A percentile compares a stretch with the other conserved stretches of the same genome.
These are phyloP conservation scores for Trametes sp. DNA, from an alignment of 1,284 basidiomycete species.

Conservation along the genomic window DNA sequence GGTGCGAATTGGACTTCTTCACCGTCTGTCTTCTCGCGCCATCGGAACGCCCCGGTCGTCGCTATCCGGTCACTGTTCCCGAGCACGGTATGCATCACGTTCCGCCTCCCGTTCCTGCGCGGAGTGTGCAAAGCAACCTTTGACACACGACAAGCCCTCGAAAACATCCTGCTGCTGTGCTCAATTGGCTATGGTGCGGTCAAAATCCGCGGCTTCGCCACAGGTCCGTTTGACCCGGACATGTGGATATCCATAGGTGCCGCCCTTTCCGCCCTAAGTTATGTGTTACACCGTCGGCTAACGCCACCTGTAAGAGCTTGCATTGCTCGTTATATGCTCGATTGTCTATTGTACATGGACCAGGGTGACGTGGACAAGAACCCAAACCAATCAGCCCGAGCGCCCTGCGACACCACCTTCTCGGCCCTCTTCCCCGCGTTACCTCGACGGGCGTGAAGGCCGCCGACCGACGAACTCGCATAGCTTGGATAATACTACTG, in stretches of 20 bases:
- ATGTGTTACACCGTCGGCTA: not conserved
- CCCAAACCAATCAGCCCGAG: conserved; percentile 37
- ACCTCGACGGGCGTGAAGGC: conserved; percentile 52
- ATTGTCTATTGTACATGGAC: conserved; percentile 71
- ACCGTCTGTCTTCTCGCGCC: conserved; percentile 39
- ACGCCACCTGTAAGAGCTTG: too few relatives aligned
- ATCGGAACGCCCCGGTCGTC: conserved; percentile 29
- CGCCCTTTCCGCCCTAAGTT: not conserved
- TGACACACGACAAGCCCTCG: conserved; percentile 64
- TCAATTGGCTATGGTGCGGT: conserved; percentile 56
- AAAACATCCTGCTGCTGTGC: conserved; percentile 60
- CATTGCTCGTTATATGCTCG: conserved; percentile 61
- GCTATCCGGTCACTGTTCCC: conserved; percentile 49
- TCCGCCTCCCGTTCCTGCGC: conserved; percentile 51
- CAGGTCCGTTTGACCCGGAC: conserved; percentile 35
- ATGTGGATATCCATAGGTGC: conserved; percentile 57
- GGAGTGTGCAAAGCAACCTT: conserved; percentile 52
- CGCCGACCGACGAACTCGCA: conserved; percentile 30
- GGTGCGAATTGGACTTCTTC: conserved; percentile 39
- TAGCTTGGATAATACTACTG: conserved; percentile 5
- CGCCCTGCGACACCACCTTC: conserved; percentile 36
- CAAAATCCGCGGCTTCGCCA: conserved; percentile 39
- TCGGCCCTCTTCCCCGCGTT: conserved; percentile 51
- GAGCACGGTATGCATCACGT: conserved; percentile 48
- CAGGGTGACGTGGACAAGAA: conserved; percentile 54